These are phyloP conservation scores for Phanerodontia chrysosporium DNA, from an alignment of 768 basidiomycete genomes.

Conservation along the genomic window DNA sequence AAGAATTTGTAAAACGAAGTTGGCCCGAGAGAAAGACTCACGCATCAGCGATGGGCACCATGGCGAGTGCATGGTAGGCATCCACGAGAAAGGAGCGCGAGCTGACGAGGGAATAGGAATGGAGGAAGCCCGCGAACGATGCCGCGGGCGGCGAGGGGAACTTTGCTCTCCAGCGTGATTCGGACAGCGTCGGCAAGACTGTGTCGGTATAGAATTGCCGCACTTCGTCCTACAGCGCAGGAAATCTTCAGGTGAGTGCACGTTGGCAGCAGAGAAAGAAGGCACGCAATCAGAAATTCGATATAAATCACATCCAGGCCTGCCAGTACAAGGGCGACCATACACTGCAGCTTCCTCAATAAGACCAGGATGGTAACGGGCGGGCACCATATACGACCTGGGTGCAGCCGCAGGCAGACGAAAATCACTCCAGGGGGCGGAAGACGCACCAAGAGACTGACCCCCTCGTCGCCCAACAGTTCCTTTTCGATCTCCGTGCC, in stretches of 20 bases:
- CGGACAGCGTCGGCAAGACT: background rate
- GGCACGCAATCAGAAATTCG: background rate
- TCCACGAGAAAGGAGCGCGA: constrained; percentile 49
- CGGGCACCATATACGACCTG: background rate
- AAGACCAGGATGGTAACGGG: background rate
- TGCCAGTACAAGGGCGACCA: background rate
- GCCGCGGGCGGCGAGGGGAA: background rate
- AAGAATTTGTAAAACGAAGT: constrained; percentile 1
- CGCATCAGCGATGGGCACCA: constrained; percentile 47
- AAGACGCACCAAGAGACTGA: constrained; percentile 14
- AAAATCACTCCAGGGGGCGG: background rate
- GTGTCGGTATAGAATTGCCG: constrained; percentile 17
- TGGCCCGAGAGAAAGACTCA: constrained; percentile 18
- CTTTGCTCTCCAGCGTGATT: background rate
- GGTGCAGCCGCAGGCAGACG: background rate
- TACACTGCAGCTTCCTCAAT: background rate
- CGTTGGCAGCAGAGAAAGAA: background rate
- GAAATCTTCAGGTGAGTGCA: constrained; percentile 2
- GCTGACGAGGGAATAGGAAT: constrained; percentile 43
- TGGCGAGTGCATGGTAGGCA: constrained; percentile 39
- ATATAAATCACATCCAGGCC: background rate
- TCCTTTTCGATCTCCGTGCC: constrained; percentile 30
- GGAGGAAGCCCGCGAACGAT: constrained; percentile 27
- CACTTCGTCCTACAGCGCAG: constrained; percentile 20
- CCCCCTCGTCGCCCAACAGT: constrained; percentile 15